Base-by-base conservation (phyloP, 495 filamentous ascomycete species). In the Lepraria neglecta region DNA sequence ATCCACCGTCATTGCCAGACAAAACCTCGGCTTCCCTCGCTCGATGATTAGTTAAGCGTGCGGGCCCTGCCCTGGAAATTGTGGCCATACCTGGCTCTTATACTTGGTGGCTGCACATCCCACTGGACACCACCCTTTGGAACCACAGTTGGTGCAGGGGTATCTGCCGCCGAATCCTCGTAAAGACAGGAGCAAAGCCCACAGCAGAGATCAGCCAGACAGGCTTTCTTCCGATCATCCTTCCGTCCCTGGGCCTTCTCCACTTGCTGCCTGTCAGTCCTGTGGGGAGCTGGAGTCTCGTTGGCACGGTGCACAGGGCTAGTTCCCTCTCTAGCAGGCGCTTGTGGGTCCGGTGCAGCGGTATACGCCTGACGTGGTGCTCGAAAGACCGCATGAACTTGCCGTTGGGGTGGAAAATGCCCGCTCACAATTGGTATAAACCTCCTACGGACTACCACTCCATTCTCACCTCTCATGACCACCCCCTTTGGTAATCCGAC, bases 381-480 rank as follows among this genome's bases (percentile, higher is more conserved):
- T 52, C 48, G 48, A 17, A 52, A 33, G 28, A 52, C 14, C 2
- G 27, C 31, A 14, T 52, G 48, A 19, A 52, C 5, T 52, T 52
- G 48, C 11, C 10, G 27, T 33, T 65, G 64, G 42, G 64, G 64
- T 10, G 64, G 64, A 40, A 62, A 54, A 46, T 65, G 64, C 19
- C 64, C 59, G 47, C 59, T 65, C 42, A 61, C 27, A 40, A 62
- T 62, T 27, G 56, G 46, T 12, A 38, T 56, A 12, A 63, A 64
- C 24, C 56, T 62, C 30, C 64, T 61, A 9, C 62, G 42, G 38
- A 67, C 61, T 11, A 69, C 59, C 40, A 59, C 64, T 6, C 67
- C 67, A n/a, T 59, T 40, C 21, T 67, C 65, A 24, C 67, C 67
- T 64, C 67, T 61, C 67, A 69, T 69, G 14, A 69, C 53, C 0